Evolutionary conservation across 208 protist genomes (phyloP), one percentile per base, ranked within the genome.

Genomic region (Trypanosoma congolense): DNA sequence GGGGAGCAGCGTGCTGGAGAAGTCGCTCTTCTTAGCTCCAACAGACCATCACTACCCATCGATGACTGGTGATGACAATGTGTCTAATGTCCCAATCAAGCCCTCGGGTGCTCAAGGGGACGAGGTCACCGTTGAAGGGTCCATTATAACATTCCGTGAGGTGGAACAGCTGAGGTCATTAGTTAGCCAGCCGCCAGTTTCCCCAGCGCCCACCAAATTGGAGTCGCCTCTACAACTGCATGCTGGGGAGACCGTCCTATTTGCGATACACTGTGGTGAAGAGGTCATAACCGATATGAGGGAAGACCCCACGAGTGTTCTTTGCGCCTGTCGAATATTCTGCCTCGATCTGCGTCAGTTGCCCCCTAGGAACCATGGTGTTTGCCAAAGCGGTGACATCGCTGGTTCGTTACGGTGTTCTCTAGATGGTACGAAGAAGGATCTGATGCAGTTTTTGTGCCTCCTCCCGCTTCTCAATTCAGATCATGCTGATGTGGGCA

Each of bases 241-340:
- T 24, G 46, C 58, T 1, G 83, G 83, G 0, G 83, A 91, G 59
- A 86, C 74, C 19, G 70, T 87, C 1, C 60, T 91, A 61, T 12
- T 87, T 12, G 46, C 87, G 24, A 54, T 91, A 10, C 66, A 82
- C 64, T 59, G 65, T 16, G 66, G 63, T 26, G 33, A 66, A 28
- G 46, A 46, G 12, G 58, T 60, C 1, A 59, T 74, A 41, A 29
- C 38, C 10, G 62, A 49, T n/a, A 40, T 82, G 10, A 47, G 82
- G n/a, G 75, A 59, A 44, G 42, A 25, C 30, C 31, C 62, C 22
- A 90, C 83, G 10, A 51, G 19, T 46, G 46, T 75, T 19, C 61
- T 87, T 14, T 80, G 76, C 26, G 60, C 72, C 43, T 73, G 75
- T 52, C 83, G 79, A 29, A 63, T 87, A 36, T 91, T 85, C 42